Conservation (phyloP, 352 stramenopile species). For the Blastocystis sp. region DNA sequence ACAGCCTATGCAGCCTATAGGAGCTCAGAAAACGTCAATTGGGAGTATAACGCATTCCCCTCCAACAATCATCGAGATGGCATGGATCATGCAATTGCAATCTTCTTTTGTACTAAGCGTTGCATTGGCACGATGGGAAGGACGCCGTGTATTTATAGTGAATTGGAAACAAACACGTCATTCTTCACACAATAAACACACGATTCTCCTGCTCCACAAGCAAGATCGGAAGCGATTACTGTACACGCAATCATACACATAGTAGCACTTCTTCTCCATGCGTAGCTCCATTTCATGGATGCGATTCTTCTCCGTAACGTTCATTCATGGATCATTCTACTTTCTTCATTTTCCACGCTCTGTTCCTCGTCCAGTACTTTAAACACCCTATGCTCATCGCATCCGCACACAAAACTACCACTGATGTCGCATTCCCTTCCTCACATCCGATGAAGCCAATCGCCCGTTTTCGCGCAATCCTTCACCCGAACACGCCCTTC, state of each 20-base stretch:
- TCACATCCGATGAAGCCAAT: conserved; percentile 35
- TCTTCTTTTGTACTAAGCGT: too few species aligned
- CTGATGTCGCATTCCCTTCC: not conserved
- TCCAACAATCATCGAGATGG: too few species aligned
- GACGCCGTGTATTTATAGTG: too few species aligned
- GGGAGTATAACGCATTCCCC: too few species aligned
- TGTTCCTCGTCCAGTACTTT: not conserved
- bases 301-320: too few species aligned
- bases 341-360: conserved; percentile 1
- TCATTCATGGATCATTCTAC: not conserved
- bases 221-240: conserved; percentile 30
- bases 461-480: not conserved
- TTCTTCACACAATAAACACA: conserved; percentile 20
- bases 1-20: too few species aligned
- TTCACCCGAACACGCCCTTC: not conserved
- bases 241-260: conserved; percentile 45
- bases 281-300: not conserved
- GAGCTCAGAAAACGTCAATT: too few species aligned
- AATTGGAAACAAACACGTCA: not conserved
- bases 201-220: conserved; percentile 14
- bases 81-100: too few species aligned
- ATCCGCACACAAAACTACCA: conserved; percentile 25
- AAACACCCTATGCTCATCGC: not conserved
- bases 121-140: too few species aligned
- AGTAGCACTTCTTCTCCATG: not conserved